phyloP scores from a whole-genome alignment of 495 filamentous ascomycete genomes.

The Trichocladium uniseriatum region DNA sequence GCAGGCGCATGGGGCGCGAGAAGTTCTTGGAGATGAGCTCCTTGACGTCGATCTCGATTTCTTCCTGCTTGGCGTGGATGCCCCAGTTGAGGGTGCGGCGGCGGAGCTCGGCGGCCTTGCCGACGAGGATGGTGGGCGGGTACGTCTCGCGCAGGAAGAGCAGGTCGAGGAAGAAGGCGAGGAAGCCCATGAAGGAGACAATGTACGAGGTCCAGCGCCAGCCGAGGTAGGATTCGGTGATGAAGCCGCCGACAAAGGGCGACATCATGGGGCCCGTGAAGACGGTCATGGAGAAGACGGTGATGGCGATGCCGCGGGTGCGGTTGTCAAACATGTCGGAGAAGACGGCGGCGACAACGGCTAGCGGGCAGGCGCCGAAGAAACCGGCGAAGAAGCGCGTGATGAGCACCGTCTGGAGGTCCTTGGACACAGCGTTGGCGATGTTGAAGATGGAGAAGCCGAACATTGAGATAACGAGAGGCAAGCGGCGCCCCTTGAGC shows the following conservation, averaged over 20 bases:
- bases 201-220: constrained; percentile 85
- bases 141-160: constrained; percentile 77
- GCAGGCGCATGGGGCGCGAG: constrained; percentile 64
- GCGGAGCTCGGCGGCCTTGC: constrained; percentile 69
- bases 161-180: constrained; percentile 59
- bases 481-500: constrained; percentile 62
- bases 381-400: constrained; percentile 77
- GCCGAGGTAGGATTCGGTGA: constrained; percentile 54
- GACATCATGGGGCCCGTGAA: constrained; percentile 75
- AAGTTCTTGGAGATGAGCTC: constrained; percentile 81
- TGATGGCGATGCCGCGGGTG: constrained; percentile 69
- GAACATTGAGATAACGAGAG: constrained; percentile 64
- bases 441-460: constrained; percentile 71
- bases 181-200: constrained; percentile 63
- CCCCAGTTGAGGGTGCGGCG: constrained; percentile 84
- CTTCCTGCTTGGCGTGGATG: constrained; percentile 88
- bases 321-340: constrained; percentile 80
- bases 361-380: constrained; percentile 66
- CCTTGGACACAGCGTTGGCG: constrained; percentile 62
- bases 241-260: constrained; percentile 79
- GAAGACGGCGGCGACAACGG: constrained; percentile 81
- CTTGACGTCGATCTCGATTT: constrained; percentile 75
- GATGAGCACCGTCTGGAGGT: constrained; percentile 73
- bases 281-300: constrained; percentile 74
- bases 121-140: constrained; percentile 67